These are phyloP conservation scores for Ilex aquifolium DNA, from an alignment of 257 asterid genomes.

Conservation along the genomic window DNA sequence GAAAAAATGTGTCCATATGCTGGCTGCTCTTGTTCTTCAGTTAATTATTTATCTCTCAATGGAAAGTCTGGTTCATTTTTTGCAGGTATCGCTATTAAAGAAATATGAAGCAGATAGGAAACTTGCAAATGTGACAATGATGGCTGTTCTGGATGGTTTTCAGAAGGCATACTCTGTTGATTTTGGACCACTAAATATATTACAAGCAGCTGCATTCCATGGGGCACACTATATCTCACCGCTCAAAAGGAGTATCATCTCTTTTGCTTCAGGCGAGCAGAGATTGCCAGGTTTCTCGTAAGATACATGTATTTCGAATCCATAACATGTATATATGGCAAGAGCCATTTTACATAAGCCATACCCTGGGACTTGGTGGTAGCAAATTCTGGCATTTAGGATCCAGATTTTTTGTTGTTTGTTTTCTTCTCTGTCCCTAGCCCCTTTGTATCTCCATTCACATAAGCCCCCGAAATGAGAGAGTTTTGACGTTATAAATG, in stretches of 20 bases:
- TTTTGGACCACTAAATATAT: conserved; percentile 66
- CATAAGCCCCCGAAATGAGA: too few relatives aligned
- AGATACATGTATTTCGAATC: not conserved
- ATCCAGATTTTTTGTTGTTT: too few relatives aligned
- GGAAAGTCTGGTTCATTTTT: not conserved
- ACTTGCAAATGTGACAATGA: conserved; percentile 69
- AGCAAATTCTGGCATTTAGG: too few relatives aligned
- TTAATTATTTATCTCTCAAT: too few relatives aligned
- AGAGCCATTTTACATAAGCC: too few relatives aligned
- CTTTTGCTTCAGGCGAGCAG: conserved; percentile 80
- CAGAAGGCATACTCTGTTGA: conserved; percentile 91
- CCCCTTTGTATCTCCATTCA: too few relatives aligned
- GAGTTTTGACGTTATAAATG: too few relatives aligned
- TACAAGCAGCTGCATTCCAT: conserved; percentile 87
- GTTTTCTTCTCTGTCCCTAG: too few relatives aligned
- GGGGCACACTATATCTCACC: conserved; percentile 79
- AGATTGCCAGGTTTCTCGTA: conserved; percentile 62
- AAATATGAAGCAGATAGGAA: conserved; percentile 84
- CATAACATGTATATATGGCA: too few relatives aligned
- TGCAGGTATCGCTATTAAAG: conserved; percentile 61
- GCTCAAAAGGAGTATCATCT: conserved; percentile 62
- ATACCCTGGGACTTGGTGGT: too few relatives aligned
- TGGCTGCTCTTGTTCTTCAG: too few relatives aligned
- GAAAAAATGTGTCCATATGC: too few relatives aligned
- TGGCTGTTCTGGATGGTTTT: conserved; percentile 85